These are phyloP conservation scores for Septoria linicola DNA, from an alignment of 2,329 filamentous ascomycete species.

Conservation along the genomic window DNA sequence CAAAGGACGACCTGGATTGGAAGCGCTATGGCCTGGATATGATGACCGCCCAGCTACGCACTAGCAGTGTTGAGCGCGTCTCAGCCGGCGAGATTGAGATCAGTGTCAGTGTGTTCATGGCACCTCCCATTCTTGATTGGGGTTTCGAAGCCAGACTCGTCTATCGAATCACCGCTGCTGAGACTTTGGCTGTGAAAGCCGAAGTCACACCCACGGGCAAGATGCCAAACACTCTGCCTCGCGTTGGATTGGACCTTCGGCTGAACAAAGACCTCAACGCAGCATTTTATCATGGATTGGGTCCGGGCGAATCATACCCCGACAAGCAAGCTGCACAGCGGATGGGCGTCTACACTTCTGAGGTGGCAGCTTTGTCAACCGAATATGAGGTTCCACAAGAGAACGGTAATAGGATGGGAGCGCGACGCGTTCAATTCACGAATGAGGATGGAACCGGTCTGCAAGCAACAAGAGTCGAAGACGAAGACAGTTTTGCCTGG, in stretches of 20 bases:
- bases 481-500: constrained; percentile 17
- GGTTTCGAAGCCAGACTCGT: constrained; percentile 45
- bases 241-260: constrained; percentile 59
- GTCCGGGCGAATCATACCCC: constrained; percentile 63
- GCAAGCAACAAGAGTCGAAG: constrained; percentile 30
- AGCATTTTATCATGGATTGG: constrained; percentile 61
- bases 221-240: constrained; percentile 55
- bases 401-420: constrained; percentile 61
- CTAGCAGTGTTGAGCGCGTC: constrained; percentile 37
- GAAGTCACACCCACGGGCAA: constrained; percentile 28
- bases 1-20: constrained; percentile 58
- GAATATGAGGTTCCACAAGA: constrained; percentile 68
- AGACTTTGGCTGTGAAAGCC: constrained; percentile 3
- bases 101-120: constrained; percentile 35
- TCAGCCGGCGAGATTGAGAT: constrained; percentile 25
- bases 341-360: constrained; percentile 51
- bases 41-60: constrained; percentile 50
- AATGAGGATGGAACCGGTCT: constrained; percentile 36
- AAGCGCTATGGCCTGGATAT: constrained; percentile 46
- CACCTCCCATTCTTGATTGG: constrained; percentile 62
- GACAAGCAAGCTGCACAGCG: constrained; percentile 62
- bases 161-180: constrained; percentile 50
- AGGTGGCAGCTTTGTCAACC: constrained; percentile 53
- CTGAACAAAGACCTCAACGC: constrained; percentile 48
- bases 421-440: constrained; percentile 52